Base-by-base conservation (phyloP, 1,139 yeast genomes). In the Yamadazyma kanchanaburiensis region DNA sequence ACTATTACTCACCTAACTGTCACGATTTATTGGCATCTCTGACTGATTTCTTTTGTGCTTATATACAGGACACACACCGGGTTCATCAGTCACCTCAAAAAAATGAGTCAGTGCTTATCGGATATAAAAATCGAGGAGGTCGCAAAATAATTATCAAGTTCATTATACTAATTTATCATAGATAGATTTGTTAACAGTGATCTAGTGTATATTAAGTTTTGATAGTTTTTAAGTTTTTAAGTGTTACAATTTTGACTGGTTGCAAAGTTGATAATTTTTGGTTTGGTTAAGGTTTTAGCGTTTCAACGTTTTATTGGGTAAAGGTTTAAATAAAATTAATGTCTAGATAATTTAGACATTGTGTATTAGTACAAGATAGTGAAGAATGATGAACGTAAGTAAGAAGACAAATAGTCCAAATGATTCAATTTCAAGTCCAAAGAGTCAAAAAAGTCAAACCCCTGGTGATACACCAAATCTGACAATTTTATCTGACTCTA, bases 401-500 rank as follows among this genome's bases (percentile, higher is more conserved):
- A 18, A 7, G 20, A 10, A 7, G 20, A 7, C 20, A 7, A 18
- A 18, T 8, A 7, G 20, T 10, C 20, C 7, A 7, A 7, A 18
- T 18, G 20, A 10, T 18, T 10, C 20, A 10, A 10, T 18, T 8
- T 10, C 20, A 10, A 8, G 20, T 8, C 20, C 20, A 7, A 7
- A 10, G 20, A 18, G 20, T 8, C 7, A 18, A 18, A 8, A 10
- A 18, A 18, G 20, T 7, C 20, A 10, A 18, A 18, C 9, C 9
- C 20, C 20, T 18, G 20, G 7, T 10, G 10, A 10, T 18, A 18
- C 12, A 15, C 20, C 19, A 15, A 15, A n/a, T 24, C 7, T 5
- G 10, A 7, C 24, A 10, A 9, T n/a, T 24, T 28, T 25, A 12
- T 9, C 12, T 21, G 31, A 28, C 12, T 12, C 21, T 7, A 28